Conservation (phyloP, 306 rosid species). For the Malus orientalis region DNA sequence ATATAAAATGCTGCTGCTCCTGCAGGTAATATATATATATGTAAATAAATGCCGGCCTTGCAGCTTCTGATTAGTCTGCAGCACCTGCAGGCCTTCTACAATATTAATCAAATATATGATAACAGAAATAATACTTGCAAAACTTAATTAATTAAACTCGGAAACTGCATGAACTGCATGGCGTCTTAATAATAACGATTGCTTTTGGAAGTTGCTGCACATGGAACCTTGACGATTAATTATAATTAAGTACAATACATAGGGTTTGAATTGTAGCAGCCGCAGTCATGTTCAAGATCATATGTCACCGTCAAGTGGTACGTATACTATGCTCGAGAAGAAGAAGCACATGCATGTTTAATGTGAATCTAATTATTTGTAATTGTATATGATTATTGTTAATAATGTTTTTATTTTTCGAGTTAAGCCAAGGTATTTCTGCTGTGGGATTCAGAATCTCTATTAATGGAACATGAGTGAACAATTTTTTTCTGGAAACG, state of each 20-base stretch:
- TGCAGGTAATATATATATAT: not conserved
- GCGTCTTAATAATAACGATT: not conserved
- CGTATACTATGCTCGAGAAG: not conserved
- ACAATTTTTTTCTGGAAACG: not conserved
- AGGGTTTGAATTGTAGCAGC: not conserved
- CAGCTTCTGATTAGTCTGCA: not conserved
- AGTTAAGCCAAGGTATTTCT: conserved; percentile 10
- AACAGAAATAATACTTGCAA: not conserved
- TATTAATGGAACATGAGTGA: not conserved
- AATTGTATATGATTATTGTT: not conserved
- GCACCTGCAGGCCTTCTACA: not conserved
- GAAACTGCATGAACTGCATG: not conserved
- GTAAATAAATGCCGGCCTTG: not conserved
- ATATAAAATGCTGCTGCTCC: not conserved
- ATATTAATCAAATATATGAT: not conserved
- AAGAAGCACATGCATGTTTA: not conserved
- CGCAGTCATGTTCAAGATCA: not conserved
- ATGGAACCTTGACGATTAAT: not conserved
- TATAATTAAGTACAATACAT: not conserved
- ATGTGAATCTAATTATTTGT: not conserved
- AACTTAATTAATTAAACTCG: not conserved
- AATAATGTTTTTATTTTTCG: not conserved
- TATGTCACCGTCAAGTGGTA: not conserved
- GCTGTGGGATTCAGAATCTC: conserved; percentile 7
- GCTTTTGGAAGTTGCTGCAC: not conserved